Percentiles rank a stretch among this genome's conserved stretches.
phyloP scores from a whole-genome alignment of 2,329 filamentous ascomycete genomes.

The Cryphonectria parasitica region DNA sequence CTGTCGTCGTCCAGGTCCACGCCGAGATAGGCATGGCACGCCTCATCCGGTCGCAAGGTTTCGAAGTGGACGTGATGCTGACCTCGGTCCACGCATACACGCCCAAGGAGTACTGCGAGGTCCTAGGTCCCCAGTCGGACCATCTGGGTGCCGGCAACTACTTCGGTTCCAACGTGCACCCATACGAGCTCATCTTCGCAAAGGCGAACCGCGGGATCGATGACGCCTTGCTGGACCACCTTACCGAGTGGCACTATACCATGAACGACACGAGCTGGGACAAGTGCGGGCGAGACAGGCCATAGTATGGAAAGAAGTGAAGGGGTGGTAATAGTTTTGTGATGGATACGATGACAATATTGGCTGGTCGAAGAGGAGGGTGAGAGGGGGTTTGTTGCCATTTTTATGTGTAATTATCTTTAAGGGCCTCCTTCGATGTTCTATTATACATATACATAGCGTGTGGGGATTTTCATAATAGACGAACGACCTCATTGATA shows the following conservation, averaged over 20 bases:
- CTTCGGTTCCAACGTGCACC: conserved; percentile 25
- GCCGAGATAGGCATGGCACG: conserved; percentile 36
- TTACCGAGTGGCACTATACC: conserved; percentile 38
- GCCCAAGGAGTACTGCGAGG: conserved; percentile 22
- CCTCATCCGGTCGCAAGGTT: conserved; percentile 35
- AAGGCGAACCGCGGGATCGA: conserved; percentile 30
- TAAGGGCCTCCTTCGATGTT: neutral
- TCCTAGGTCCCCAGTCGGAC: conserved; percentile 5
- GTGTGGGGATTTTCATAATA: neutral
- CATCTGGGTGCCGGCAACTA: conserved; percentile 14
- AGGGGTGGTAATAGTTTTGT: neutral
- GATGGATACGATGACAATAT: neutral
- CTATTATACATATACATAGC: neutral
- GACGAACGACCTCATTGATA: neutral
- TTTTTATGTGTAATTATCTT: neutral
- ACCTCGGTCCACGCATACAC: conserved; percentile 30
- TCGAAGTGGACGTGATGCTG: conserved; percentile 40
- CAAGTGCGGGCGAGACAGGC: neutral
- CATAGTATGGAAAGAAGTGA: neutral
- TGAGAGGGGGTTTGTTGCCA: neutral
- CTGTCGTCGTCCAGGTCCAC: conserved; percentile 28
- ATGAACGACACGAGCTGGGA: conserved; percentile 18
- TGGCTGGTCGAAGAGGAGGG: neutral
- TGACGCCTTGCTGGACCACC: conserved; percentile 32
- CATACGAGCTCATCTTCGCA: conserved; percentile 24